Evolutionary conservation across 352 stramenopile genomes (phyloP), one percentile per base, ranked within the genome.

Genomic region (Globisporangium splendens): DNA sequence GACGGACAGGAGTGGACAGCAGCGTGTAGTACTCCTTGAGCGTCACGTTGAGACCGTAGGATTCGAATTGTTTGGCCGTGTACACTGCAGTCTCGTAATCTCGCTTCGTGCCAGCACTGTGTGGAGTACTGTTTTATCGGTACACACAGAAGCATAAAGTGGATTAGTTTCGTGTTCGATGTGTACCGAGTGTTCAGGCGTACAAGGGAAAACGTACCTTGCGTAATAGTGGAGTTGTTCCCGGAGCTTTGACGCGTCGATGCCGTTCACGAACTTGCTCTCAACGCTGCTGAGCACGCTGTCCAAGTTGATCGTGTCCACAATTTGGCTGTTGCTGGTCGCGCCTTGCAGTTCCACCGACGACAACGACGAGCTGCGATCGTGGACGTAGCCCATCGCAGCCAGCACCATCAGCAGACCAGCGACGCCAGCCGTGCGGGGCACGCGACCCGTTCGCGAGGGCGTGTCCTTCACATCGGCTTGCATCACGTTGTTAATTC

Each of bases 21-120:
- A 92, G 60, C 18, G 78, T 77, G 49, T 90, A 70, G 38, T 96
- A 85, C 50, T 85, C 61, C 39, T 87, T 68, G 47, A 89, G 88
- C 42, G 78, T 68, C 14, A 83, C 66, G 14, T 88, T 72, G 20
- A 95, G 73, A 1, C 87, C 87, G 42, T 75, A 80, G 0, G 77
- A 73, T 38, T 77, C 52, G 39, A 93, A 81, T 55, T 83, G 66
- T 44, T 77, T 46, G 2, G 71, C 73, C 13, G 79, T 89, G 55
- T 79, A 86, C 20, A 86, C 20, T 2, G 74, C 79, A 31, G 76
- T 87, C 56, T 75, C 65, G 68, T 87, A 83, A 65, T 89, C 79
- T 42, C 83, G 73, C 15, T 70, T 35, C 8, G 69, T 76, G 35
- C 79, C 76, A 4, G 61, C 69, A 7, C 64, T 60, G 54, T 89